Evolutionary conservation across 345 rosid species (phyloP).

Genomic region (Draba incana): DNA sequence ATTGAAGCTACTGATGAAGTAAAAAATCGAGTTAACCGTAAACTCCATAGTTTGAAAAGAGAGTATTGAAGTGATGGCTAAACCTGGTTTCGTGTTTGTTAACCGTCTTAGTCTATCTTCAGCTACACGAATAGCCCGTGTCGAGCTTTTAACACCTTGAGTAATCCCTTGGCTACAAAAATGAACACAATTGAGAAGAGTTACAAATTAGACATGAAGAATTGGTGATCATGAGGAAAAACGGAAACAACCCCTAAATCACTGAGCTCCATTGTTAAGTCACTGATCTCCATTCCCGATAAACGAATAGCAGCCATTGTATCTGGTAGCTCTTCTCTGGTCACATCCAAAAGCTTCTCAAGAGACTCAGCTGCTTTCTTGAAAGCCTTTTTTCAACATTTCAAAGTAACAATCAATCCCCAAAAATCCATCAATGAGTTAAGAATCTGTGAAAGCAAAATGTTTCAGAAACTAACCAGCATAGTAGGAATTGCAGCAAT

Average conservation of each 20-base stretch:
- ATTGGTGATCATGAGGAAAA: neutral
- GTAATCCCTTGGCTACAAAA: constrained; percentile 72
- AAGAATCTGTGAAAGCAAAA: neutral
- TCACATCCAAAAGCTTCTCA: constrained; percentile 80
- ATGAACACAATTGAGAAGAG: neutral
- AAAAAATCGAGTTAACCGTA: constrained; percentile 50
- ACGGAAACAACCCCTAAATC: constrained; percentile 68
- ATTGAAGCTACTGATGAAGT: constrained; percentile 69
- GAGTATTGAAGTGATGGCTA: neutral
- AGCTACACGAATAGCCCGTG: constrained; percentile 77
- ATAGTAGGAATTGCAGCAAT: constrained; percentile 88
- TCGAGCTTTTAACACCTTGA: constrained; percentile 81
- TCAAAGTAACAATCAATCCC: constrained; percentile 1
- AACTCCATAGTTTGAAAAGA: constrained; percentile 1
- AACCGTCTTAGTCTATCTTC: constrained; percentile 79
- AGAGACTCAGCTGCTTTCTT: constrained; percentile 87
- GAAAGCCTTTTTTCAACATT: constrained; percentile 56
- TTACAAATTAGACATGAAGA: neutral
- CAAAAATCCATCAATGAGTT: neutral
- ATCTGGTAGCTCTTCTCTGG: constrained; percentile 89
- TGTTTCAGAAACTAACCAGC: constrained; percentile 51
- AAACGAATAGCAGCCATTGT: constrained; percentile 92
- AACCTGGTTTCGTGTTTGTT: constrained; percentile 57
- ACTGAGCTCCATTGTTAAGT: constrained; percentile 88
- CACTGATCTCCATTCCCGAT: constrained; percentile 96